A percentile compares a stretch with the other conserved stretches of the same genome.
Conservation (phyloP, 306 rosid genomes). For the Alnus glutinosa region DNA sequence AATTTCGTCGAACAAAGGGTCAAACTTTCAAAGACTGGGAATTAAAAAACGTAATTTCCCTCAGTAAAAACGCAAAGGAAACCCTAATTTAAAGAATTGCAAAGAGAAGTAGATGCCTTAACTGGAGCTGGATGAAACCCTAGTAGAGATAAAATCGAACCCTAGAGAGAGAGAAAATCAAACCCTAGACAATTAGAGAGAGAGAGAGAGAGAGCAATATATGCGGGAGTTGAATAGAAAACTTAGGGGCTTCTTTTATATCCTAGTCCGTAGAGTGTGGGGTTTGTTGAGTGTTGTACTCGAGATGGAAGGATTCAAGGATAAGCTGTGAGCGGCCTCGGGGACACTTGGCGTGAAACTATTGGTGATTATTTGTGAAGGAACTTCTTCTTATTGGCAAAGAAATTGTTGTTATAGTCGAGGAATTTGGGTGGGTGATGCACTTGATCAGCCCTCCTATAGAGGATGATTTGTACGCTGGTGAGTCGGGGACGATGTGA, state of each 20-base stretch:
- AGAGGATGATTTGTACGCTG: neutral
- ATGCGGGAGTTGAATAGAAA: neutral
- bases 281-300: neutral
- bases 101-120: neutral
- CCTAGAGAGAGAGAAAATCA: neutral
- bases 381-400: neutral
- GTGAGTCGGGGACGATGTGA: no score
- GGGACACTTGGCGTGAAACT: neutral
- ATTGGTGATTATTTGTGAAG: neutral
- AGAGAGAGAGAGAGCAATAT: no score
- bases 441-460: neutral
- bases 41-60: neutral
- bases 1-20: neutral
- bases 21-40: neutral
- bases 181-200: neutral
- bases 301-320: neutral
- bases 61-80: constrained; percentile 2
- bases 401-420: neutral
- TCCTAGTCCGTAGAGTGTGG: no score
- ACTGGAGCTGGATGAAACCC: neutral
- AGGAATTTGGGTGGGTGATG: neutral
- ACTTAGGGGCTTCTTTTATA: neutral
- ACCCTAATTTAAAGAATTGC: no score
- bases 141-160: neutral
- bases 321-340: neutral